Evolutionary conservation across 169 alveolate species (phyloP), one percentile per base, ranked within the genome.

Genomic region (Plasmodium cynomolgi): DNA sequence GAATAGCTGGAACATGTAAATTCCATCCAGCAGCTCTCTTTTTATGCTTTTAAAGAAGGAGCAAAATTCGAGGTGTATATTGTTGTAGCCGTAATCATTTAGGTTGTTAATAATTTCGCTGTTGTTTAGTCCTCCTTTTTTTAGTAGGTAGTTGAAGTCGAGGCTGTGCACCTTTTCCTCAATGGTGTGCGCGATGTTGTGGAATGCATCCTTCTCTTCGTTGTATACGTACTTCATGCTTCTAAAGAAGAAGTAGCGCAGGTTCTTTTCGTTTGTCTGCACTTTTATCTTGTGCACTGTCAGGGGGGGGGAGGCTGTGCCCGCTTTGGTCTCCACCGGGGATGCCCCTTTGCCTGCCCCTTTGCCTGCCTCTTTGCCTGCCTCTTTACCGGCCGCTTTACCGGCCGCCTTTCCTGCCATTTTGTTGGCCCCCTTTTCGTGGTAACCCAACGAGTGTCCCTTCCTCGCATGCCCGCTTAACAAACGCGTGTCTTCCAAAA

Each of bases 71-170:
- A 96, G 93, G 34, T 93, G 85, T 2, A 96, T 96, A 50, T 83
- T 95, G 71, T 96, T 96, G 50, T 86, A 83, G 3, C 98, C 98
- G 20, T 95, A 81, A 23, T 95, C 96, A 50, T 86, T 82, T 50
- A 93, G 90, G 33, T 97, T 79, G 80, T 92, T 81, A 50, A 84
- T 84, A 41, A 97, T 94, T 86, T 96, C 98, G 26, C 92, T 93
- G 73, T 96, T 97, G 29, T 96, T 96, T 23, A 96, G 50, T 15
- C 98, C 98, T 13, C 98, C 98, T 54, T 92, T 95, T 75, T 96
- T 96, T 84, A 96, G 72, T 58, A 96, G 58, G 34, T 94, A 93
- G 33, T 94, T 85, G 71, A 96, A 95, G 93, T 96, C 94, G 29
- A 97, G 93, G 81, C 84, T 94, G 6, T 91, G 44, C 54, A 96